Evolutionary conservation across 306 rosid species (phyloP), one percentile per base, ranked within the genome.

Genomic region (Aeschynomene evenia): DNA sequence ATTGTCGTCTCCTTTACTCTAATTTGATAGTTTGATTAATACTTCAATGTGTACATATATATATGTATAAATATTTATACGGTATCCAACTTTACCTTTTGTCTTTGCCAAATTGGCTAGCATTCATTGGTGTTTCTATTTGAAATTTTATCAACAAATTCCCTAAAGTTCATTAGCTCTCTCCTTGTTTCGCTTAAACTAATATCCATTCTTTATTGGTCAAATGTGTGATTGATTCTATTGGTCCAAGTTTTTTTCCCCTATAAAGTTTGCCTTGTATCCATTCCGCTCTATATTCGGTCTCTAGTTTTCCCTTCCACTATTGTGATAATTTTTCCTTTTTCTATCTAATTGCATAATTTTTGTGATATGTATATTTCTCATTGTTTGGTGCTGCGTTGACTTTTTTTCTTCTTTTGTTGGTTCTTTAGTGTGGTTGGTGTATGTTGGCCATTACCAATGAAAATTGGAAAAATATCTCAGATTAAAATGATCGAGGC

Each of bases 391-490:
- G 40, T 70, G 72, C 23, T 5, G 1, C 46, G 76, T 77, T 54
- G 77, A 70, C 67, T 68, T 23, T 4, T 68, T 37, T 40, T 34
- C 45, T 43, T 3, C n/a, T 16, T 16, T 36, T 58, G 4, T 19
- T 45, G 21, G 51, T 45, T n/a, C 33, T 53, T 66, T 34, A n/a
- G 43, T 14, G 33, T 23, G 9, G 42, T 68, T 68, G 70, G 24
- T 36, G 16, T n/a, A n/a, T n/a, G n/a, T 63, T 29, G 66, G 68
- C 53, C 62, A 72, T 37, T 26, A 45, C 24, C 60, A 43, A 48
- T 65, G 58, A 45, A 66, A n/a, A n/a, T n/a, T n/a, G n/a, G n/a
- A n/a, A n/a, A n/a, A 66, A 55, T 54, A 68, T 50, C 40, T 69
- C 13, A 36, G 14, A 51, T 28, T 15, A 26, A 68, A 68, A 18